Percentiles rank a stretch among this genome's conserved stretches.
phyloP scores from a whole-genome alignment of 129 eudicot genomes.

The Artemisia annua region DNA sequence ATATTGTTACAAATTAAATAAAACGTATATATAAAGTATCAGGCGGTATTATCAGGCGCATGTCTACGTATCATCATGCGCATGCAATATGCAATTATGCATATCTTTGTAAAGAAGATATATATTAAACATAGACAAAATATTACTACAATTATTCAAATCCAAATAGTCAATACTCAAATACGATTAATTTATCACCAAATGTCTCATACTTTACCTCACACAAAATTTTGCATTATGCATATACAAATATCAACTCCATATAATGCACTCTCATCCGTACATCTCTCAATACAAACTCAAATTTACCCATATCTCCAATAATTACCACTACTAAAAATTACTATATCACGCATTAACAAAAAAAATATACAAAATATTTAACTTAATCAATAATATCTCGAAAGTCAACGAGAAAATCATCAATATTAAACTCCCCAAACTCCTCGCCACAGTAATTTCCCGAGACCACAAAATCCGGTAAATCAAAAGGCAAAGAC shows the following conservation, averaged over 20 bases:
- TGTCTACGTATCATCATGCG: background rate
- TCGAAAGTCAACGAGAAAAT: slow-evolving; percentile 50
- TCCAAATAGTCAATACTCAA: background rate
- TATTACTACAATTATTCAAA: background rate
- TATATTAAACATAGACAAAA: background rate
- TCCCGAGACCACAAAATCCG: slow-evolving; percentile 40
- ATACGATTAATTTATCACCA: background rate
- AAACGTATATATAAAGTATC: background rate
- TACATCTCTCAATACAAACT: slow-evolving; percentile 1
- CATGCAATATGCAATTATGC: background rate
- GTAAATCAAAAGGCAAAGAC: slow-evolving; percentile 39
- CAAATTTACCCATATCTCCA: slow-evolving; percentile 5
- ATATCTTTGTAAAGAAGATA: background rate
- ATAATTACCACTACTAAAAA: slow-evolving; percentile 5
- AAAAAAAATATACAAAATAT: slow-evolving; percentile 16
- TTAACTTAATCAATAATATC: background rate
- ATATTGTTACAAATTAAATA: no score
- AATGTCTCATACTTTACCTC: slow-evolving; percentile 13
- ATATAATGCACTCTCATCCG: slow-evolving; percentile 23
- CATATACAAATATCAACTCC: slow-evolving; percentile 15
- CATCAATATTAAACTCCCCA: slow-evolving; percentile 52
- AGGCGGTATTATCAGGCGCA: background rate
- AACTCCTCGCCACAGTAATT: slow-evolving; percentile 38
- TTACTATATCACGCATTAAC: slow-evolving; percentile 7
- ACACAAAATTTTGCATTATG: slow-evolving; percentile 24